Conservation (phyloP, 2,329 filamentous ascomycete genomes). For the Mycogone perniciosa region DNA sequence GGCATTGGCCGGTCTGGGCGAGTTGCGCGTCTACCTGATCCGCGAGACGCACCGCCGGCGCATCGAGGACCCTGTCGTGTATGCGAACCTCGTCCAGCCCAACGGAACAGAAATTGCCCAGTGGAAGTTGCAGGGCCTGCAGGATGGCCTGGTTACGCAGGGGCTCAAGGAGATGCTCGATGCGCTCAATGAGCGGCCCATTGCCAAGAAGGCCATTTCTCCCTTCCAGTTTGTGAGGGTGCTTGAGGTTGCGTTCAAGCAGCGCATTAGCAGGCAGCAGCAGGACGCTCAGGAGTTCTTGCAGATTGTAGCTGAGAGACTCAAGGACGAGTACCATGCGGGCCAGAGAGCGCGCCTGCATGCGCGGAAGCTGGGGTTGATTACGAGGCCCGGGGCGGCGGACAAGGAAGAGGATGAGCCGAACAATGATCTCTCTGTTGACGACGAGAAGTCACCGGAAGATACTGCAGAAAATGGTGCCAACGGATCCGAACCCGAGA, state of each 20-base stretch:
- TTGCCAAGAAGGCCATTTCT: constrained; percentile 89
- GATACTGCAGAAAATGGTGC: constrained; percentile 3
- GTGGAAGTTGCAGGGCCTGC: constrained; percentile 62
- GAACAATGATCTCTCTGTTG: constrained; percentile 2
- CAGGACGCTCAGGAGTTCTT: constrained; percentile 98
- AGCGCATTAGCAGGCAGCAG: constrained; percentile 87
- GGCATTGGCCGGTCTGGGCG: constrained; percentile 81
- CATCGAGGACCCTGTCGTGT: constrained; percentile 72
- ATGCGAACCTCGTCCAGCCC: constrained; percentile 54
- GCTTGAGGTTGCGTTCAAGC: constrained; percentile 79
- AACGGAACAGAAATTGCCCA: constrained; percentile 40
- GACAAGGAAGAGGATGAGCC: constrained; percentile 17
- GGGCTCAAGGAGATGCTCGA: constrained; percentile 91
- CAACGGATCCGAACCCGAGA: constrained; percentile 10
- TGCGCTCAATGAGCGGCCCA: constrained; percentile 83
- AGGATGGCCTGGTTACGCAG: constrained; percentile 75
- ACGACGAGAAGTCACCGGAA: background rate
- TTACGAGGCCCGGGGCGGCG: constrained; percentile 9
- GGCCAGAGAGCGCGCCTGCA: constrained; percentile 65
- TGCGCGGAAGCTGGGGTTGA: constrained; percentile 34
- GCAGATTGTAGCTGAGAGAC: constrained; percentile 83
- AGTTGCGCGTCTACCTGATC: constrained; percentile 86
- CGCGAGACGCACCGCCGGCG: constrained; percentile 79
- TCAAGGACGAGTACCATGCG: constrained; percentile 92
- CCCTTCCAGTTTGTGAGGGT: constrained; percentile 77